Conservation (phyloP, 2,329 filamentous ascomycete genomes). For the Westerdykella sp. region DNA sequence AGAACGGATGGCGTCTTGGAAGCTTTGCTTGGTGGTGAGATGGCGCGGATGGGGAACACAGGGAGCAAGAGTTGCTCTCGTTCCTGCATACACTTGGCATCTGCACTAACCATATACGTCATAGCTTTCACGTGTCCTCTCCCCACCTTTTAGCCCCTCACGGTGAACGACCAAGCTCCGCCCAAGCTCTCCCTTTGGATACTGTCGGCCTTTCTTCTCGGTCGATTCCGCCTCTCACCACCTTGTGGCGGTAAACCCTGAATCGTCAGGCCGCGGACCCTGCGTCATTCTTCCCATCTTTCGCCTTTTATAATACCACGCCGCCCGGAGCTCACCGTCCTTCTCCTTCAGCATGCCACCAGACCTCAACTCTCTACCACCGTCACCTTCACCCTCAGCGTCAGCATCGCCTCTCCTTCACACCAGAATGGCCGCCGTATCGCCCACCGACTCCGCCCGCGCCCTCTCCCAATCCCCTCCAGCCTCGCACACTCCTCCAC, state of each 20-base stretch:
- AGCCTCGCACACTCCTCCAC: slow-evolving; percentile 59
- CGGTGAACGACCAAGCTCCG: too few species aligned
- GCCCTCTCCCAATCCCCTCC: slow-evolving; percentile 45
- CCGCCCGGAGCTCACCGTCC: neutral
- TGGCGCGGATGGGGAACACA: too few species aligned
- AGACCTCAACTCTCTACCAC: slow-evolving; percentile 55
- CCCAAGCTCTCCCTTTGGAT: too few species aligned
- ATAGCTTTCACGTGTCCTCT: too few species aligned
- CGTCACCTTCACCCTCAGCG: slow-evolving; percentile 40
- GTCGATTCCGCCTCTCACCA: neutral
- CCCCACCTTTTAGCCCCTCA: too few species aligned
- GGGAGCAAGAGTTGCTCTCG: too few species aligned
- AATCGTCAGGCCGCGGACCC: neutral
- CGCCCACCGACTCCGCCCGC: slow-evolving; percentile 37
- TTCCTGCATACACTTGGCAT: too few species aligned
- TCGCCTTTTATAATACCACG: neutral
- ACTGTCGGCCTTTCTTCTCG: neutral
- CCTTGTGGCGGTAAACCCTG: neutral
- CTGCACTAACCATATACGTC: too few species aligned
- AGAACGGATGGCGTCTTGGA: too few species aligned
- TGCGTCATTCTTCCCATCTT: slow-evolving; percentile 1
- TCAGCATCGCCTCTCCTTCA: slow-evolving; percentile 24
- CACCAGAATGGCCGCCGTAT: slow-evolving; percentile 13
- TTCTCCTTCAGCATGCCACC: slow-evolving; percentile 41
- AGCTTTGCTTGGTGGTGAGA: too few species aligned